Conservation (phyloP, 257 asterid species). For the Forsythia viridissima region DNA sequence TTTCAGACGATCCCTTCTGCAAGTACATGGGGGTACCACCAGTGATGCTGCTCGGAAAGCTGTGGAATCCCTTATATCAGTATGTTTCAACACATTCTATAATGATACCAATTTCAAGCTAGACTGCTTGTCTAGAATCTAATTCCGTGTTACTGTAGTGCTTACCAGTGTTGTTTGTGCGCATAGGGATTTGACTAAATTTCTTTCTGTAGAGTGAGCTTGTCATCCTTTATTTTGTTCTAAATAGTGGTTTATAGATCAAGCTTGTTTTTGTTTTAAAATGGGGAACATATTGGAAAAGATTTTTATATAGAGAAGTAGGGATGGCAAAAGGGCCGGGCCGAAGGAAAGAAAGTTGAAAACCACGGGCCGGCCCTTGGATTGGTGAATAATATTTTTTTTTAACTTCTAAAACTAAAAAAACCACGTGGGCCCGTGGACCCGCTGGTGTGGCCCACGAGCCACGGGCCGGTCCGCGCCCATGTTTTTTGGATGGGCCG, state of each 20-base stretch:
- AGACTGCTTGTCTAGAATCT: background rate
- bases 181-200: background rate
- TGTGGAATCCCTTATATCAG: constrained; percentile 77
- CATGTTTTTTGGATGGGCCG: too few relatives aligned
- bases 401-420: too few relatives aligned
- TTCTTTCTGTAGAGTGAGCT: background rate
- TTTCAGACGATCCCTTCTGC: constrained; percentile 80
- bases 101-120: constrained; percentile 20
- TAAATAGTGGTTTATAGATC: background rate
- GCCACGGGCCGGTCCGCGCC: too few relatives aligned
- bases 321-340: too few relatives aligned
- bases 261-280: background rate
- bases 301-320: background rate
- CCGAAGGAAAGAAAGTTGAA: too few relatives aligned
- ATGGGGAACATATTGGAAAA: background rate
- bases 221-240: background rate
- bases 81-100: constrained; percentile 37
- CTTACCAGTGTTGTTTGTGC: background rate
- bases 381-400: too few relatives aligned
- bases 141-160: background rate
- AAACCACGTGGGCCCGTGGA: too few relatives aligned
- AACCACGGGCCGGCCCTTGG: too few relatives aligned
- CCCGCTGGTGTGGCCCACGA: too few relatives aligned
- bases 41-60: constrained; percentile 69
- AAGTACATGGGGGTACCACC: constrained; percentile 57